Percentiles rank a stretch among this genome's conserved stretches.
Conservation (phyloP, 2,329 filamentous ascomycete genomes). For the Atkinsonella hypoxylon region DNA sequence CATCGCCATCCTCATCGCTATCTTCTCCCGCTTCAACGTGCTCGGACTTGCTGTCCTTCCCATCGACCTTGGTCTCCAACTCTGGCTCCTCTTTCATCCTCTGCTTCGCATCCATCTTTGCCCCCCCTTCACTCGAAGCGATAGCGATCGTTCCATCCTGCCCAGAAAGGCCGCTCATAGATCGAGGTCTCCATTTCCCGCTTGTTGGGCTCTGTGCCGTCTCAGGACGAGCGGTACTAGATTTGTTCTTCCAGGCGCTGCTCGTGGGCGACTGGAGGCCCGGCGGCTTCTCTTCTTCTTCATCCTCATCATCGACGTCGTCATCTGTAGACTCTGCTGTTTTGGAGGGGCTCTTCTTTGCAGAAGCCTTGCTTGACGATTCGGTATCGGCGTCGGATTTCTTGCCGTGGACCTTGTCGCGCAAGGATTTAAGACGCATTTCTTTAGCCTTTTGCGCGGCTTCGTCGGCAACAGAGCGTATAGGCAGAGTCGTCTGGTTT, state of each 20-base stretch:
- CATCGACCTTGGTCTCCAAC: constrained; percentile 14
- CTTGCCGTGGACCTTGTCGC: constrained; percentile 43
- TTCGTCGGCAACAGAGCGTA: constrained; percentile 50
- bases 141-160: constrained; percentile 11
- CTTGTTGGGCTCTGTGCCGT: constrained; percentile 8
- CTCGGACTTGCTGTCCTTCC: background rate
- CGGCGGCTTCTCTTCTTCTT: constrained; percentile 8
- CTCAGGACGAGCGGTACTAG: constrained; percentile 8
- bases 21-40: background rate
- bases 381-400: constrained; percentile 14
- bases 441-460: constrained; percentile 53
- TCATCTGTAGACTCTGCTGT: constrained; percentile 8
- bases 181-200: constrained; percentile 7
- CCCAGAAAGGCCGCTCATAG: constrained; percentile 17
- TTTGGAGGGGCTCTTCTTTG: background rate
- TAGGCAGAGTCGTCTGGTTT: constrained; percentile 23
- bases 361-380: background rate
- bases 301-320: constrained; percentile 6
- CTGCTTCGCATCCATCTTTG: constrained; percentile 21
- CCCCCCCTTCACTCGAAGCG: constrained; percentile 24
- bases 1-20: constrained; percentile 20
- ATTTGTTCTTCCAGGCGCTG: constrained; percentile 6
- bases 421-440: constrained; percentile 38
- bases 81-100: constrained; percentile 28
- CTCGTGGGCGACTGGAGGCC: constrained; percentile 18